phyloP scores from a whole-genome alignment of 805 yeast species.

The Spathaspora boniae region DNA sequence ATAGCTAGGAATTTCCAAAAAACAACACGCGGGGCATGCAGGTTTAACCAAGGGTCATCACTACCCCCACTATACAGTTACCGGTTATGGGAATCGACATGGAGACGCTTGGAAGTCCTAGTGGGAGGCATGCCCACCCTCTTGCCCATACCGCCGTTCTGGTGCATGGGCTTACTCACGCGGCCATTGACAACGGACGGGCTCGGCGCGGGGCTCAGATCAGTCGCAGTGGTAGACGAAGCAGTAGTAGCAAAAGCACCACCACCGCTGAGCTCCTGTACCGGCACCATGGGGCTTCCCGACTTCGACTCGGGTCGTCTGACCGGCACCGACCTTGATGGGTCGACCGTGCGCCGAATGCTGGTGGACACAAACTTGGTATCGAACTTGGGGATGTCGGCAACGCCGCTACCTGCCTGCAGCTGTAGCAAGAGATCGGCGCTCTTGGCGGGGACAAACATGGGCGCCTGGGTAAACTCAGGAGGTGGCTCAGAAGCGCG shows the following conservation, averaged over 20 bases:
- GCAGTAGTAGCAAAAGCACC: too few relatives aligned
- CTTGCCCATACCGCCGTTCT: constrained; percentile 18
- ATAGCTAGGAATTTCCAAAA: too few relatives aligned
- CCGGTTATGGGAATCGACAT: constrained; percentile 1
- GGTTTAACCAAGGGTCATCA: too few relatives aligned
- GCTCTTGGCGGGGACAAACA: constrained; percentile 63
- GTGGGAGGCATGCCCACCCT: constrained; percentile 36
- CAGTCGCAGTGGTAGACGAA: too few relatives aligned
- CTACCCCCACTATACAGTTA: too few relatives aligned
- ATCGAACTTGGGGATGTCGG: constrained; percentile 57
- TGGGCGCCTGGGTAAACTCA: too few relatives aligned
- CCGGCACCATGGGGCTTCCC: background rate
- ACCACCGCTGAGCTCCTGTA: background rate
- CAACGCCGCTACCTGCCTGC: constrained; percentile 26
- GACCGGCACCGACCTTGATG: constrained; percentile 62
- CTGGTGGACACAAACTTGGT: constrained; percentile 48
- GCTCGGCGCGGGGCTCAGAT: too few relatives aligned
- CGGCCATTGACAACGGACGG: too few relatives aligned
- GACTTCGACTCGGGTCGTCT: constrained; percentile 33
- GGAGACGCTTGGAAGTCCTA: constrained; percentile 16
- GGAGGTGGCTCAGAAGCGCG: constrained; percentile 2
- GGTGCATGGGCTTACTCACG: constrained; percentile 7
- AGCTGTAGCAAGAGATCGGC: constrained; percentile 53
- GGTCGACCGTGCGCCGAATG: constrained; percentile 58
- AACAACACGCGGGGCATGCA: too few relatives aligned